Evolutionary conservation across 2,329 filamentous ascomycete species (phyloP).

Genomic region (Gremmenia infestans): DNA sequence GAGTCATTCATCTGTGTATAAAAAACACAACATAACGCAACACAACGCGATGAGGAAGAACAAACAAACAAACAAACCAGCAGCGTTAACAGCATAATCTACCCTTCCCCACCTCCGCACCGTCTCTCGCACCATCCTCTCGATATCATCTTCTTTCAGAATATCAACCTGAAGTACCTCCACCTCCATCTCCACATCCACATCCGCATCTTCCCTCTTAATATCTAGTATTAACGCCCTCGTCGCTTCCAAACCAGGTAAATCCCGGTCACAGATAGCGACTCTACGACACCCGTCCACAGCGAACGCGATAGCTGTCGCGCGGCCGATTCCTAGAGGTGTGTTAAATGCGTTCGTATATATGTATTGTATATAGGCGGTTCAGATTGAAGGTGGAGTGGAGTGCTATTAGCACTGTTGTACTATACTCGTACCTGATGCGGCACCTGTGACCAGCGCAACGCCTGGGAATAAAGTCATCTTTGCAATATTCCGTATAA

Average conservation of each 20-base stretch:
- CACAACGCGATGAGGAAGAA: no score
- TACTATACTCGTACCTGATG: slow-evolving; percentile 20
- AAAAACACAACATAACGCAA: no score
- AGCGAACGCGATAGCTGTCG: slow-evolving; percentile 40
- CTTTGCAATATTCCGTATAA: background rate
- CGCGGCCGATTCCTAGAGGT: slow-evolving; percentile 39
- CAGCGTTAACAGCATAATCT: slow-evolving; percentile 44
- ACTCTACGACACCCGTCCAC: slow-evolving; percentile 40
- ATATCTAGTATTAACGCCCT: slow-evolving; percentile 22
- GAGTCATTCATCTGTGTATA: no score
- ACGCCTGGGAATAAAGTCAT: slow-evolving; percentile 22
- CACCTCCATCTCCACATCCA: slow-evolving; percentile 8
- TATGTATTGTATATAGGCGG: background rate
- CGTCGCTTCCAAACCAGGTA: slow-evolving; percentile 32
- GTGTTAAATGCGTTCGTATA: background rate
- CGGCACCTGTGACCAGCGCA: slow-evolving; percentile 24
- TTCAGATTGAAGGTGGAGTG: background rate
- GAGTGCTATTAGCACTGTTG: background rate
- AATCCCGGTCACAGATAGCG: slow-evolving; percentile 37
- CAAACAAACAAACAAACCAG: slow-evolving; percentile 26
- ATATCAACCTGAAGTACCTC: slow-evolving; percentile 33
- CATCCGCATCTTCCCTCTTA: no score
- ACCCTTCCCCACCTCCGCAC: slow-evolving; percentile 36
- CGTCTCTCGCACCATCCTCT: slow-evolving; percentile 30
- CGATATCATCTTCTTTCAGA: slow-evolving; percentile 32